Percentiles rank a stretch among this genome's conserved stretches.
These are phyloP conservation scores for Huntiella moniliformis DNA, from an alignment of 2,329 filamentous ascomycete genomes.

Conservation along the genomic window DNA sequence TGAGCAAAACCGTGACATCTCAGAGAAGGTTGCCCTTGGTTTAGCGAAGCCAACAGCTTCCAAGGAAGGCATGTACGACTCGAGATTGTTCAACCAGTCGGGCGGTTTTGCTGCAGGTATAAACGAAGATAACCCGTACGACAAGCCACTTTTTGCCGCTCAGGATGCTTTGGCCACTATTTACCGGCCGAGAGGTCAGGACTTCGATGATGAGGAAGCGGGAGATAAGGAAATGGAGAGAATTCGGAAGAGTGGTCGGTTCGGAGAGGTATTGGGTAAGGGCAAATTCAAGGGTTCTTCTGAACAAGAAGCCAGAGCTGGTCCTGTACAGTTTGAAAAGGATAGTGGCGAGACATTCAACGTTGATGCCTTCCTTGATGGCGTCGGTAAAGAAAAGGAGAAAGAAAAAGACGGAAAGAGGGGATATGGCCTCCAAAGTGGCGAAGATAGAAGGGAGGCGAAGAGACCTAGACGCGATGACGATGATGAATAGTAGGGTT, in stretches of 20 bases:
- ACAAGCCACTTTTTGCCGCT: slow-evolving; percentile 90
- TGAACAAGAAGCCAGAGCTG: slow-evolving; percentile 68
- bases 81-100: slow-evolving; percentile 80
- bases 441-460: slow-evolving; percentile 29
- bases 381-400: slow-evolving; percentile 41
- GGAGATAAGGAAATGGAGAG: slow-evolving; percentile 71
- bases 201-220: slow-evolving; percentile 51
- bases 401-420: slow-evolving; percentile 50
- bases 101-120: slow-evolving; percentile 81
- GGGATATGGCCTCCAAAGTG: slow-evolving; percentile 57
- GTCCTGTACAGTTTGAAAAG: slow-evolving; percentile 92
- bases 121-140: slow-evolving; percentile 95
- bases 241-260: slow-evolving; percentile 70
- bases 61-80: slow-evolving; percentile 93
- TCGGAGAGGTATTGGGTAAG: slow-evolving; percentile 67
- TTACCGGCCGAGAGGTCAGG: slow-evolving; percentile 64
- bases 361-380: slow-evolving; percentile 72
- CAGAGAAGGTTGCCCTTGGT: slow-evolving; percentile 87
- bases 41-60: slow-evolving; percentile 86
- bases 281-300: slow-evolving; percentile 81
- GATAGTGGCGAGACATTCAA: slow-evolving; percentile 75
- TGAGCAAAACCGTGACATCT: slow-evolving; percentile 92
- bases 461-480: slow-evolving; percentile 69
- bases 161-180: slow-evolving; percentile 91
- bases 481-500: slow-evolving; percentile 31